Conservation (phyloP, 1,284 basidiomycete genomes). For the Puccinia brachypodii region DNA sequence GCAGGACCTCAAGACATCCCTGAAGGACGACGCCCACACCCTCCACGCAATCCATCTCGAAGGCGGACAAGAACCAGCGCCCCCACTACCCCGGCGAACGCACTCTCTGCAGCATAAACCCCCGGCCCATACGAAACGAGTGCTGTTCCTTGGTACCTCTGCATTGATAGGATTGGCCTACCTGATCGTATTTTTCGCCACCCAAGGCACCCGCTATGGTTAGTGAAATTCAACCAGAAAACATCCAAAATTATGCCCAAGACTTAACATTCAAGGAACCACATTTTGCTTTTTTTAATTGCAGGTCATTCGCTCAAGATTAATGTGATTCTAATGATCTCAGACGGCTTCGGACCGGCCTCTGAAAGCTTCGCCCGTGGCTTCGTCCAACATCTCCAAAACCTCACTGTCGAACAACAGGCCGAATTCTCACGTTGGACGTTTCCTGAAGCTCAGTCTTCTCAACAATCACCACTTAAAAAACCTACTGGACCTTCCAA, state of each 20-base stretch:
- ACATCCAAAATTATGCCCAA: too few species aligned
- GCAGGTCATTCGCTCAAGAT: conserved; percentile 49
- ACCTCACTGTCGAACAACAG: conserved; percentile 48
- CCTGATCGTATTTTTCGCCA: conserved; percentile 43
- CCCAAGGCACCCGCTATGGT: conserved; percentile 48
- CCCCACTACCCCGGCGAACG: background rate
- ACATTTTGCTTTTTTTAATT: background rate
- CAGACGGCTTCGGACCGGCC: conserved; percentile 58
- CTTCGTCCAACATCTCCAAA: conserved; percentile 54
- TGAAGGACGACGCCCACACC: background rate
- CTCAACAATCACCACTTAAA: conserved; percentile 17
- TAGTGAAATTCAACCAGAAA: background rate
- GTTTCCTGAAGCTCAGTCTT: conserved; percentile 14
- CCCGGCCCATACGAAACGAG: conserved; percentile 20
- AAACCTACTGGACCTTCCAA: background rate
- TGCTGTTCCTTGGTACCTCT: conserved; percentile 21
- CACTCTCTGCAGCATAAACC: conserved; percentile 21
- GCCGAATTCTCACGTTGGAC: conserved; percentile 47
- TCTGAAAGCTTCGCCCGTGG: conserved; percentile 56
- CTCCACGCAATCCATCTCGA: background rate
- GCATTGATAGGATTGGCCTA: conserved; percentile 35
- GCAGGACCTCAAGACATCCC: background rate
- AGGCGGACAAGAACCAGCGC: background rate
- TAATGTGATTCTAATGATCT: conserved; percentile 58
- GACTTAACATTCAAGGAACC: background rate